Conservation (phyloP, 108 stramenopile genomes). For the Phaeodactylum tricornutum region DNA sequence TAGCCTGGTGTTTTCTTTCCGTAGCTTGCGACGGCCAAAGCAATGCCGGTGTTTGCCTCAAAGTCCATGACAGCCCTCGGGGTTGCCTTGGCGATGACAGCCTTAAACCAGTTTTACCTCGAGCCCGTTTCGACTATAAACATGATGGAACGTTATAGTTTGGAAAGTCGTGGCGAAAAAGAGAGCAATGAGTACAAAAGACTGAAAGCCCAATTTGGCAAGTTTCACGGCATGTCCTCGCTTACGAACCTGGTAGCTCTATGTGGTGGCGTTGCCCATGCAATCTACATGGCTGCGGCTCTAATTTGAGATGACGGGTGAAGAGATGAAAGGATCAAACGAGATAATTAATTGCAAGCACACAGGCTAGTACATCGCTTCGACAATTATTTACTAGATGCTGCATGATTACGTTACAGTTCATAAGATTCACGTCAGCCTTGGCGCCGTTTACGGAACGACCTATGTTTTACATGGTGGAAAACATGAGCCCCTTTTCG, state of each 20-base stretch:
- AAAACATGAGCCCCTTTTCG: too few species aligned
- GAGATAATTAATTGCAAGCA: too few species aligned
- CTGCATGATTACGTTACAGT: too few species aligned
- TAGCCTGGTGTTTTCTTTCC: conserved; percentile 10
- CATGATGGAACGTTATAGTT: conserved; percentile 48
- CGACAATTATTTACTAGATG: too few species aligned
- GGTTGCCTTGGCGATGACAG: conserved; percentile 33
- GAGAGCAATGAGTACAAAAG: conserved; percentile 48
- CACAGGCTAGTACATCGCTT: too few species aligned
- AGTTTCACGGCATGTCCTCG: conserved; percentile 65
- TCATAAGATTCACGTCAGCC: too few species aligned
- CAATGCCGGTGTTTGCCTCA: background rate
- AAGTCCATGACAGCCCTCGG: conserved; percentile 16
- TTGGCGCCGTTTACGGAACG: too few species aligned
- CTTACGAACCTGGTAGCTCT: conserved; percentile 56
- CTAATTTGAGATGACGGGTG: conserved; percentile 7
- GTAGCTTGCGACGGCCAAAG: too few species aligned
- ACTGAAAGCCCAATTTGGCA: conserved; percentile 43
- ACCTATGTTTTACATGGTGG: too few species aligned
- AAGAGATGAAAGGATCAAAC: too few species aligned
- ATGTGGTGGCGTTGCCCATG: conserved; percentile 49
- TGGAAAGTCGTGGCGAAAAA: conserved; percentile 38
- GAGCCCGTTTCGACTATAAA: conserved; percentile 51
- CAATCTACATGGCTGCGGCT: conserved; percentile 26
- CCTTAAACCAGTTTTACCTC: conserved; percentile 58